Percentiles rank a stretch among this genome's conserved stretches.
phyloP scores from a whole-genome alignment of 345 rosid genomes.

The Erysimum cheiranthoides region DNA sequence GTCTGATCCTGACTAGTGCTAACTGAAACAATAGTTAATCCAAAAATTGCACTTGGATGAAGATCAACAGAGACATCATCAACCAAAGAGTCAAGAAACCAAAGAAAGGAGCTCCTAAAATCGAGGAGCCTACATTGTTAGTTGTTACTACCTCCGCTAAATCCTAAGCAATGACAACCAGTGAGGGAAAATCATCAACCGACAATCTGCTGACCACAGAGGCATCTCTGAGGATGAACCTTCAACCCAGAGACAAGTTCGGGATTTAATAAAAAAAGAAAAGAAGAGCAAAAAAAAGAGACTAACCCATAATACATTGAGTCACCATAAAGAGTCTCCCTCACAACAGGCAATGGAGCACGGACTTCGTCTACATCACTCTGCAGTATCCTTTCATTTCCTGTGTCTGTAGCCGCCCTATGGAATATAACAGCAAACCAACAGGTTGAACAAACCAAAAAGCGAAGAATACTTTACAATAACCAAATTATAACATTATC shows the following conservation, averaged over 20 bases:
- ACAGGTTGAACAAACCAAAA: constrained; percentile 14
- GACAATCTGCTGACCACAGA: neutral
- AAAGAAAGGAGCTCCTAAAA: neutral
- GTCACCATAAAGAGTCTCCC: constrained; percentile 96
- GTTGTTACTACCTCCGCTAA: neutral
- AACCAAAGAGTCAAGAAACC: constrained; percentile 24
- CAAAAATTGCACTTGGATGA: neutral
- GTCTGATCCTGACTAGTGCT: constrained; percentile 1
- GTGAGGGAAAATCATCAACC: neutral
- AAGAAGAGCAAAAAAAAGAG: neutral
- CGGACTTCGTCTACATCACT: constrained; percentile 77
- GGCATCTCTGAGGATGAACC: neutral
- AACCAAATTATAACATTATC: constrained; percentile 3
- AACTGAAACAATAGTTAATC: constrained; percentile 7
- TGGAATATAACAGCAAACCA: constrained; percentile 35
- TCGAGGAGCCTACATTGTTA: constrained; percentile 9
- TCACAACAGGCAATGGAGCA: constrained; percentile 89
- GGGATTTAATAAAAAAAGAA: neutral
- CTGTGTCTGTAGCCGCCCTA: constrained; percentile 53
- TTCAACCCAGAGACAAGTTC: constrained; percentile 18
- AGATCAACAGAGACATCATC: constrained; percentile 5
- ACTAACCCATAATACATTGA: constrained; percentile 65
- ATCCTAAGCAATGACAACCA: neutral
- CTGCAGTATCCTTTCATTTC: constrained; percentile 49
- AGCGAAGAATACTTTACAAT: neutral